phyloP scores from a whole-genome alignment of 2,329 filamentous ascomycete genomes.

The Ophiostoma australiae region DNA sequence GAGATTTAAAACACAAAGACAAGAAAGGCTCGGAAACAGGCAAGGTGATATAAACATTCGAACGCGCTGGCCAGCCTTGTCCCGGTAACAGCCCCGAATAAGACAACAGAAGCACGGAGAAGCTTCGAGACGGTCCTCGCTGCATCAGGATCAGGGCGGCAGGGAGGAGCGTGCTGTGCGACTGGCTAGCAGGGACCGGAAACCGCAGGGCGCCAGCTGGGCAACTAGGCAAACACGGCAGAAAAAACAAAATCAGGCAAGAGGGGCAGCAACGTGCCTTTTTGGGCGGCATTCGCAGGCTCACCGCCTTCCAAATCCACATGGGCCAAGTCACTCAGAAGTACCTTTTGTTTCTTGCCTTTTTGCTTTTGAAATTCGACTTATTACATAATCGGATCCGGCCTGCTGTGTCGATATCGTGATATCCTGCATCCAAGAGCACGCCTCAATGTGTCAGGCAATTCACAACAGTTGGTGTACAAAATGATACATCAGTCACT shows the following conservation, averaged over 20 bases:
- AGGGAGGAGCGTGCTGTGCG: neutral
- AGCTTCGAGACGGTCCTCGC: slow-evolving; percentile 23
- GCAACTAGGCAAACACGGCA: neutral
- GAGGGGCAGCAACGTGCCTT: slow-evolving; percentile 9
- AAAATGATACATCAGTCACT: too few relatives aligned
- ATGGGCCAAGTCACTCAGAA: neutral
- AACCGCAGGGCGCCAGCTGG: neutral
- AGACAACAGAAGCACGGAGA: slow-evolving; percentile 20
- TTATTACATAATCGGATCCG: neutral
- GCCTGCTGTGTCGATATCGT: neutral
- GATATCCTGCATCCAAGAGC: neutral
- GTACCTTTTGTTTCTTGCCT: too few relatives aligned
- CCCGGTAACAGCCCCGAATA: slow-evolving; percentile 7
- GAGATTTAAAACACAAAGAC: neutral
- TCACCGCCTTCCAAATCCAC: neutral
- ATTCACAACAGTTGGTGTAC: neutral
- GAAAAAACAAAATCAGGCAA: slow-evolving; percentile 10
- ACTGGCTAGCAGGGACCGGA: neutral
- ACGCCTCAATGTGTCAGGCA: neutral
- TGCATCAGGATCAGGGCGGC: neutral
- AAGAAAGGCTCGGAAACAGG: neutral
- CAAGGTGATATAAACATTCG: neutral
- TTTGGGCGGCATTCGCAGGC: neutral
- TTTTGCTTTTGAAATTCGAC: neutral
- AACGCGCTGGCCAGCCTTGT: slow-evolving; percentile 13